phyloP scores from a whole-genome alignment of 148 eudicot genomes.

The Oxyria digyna region DNA sequence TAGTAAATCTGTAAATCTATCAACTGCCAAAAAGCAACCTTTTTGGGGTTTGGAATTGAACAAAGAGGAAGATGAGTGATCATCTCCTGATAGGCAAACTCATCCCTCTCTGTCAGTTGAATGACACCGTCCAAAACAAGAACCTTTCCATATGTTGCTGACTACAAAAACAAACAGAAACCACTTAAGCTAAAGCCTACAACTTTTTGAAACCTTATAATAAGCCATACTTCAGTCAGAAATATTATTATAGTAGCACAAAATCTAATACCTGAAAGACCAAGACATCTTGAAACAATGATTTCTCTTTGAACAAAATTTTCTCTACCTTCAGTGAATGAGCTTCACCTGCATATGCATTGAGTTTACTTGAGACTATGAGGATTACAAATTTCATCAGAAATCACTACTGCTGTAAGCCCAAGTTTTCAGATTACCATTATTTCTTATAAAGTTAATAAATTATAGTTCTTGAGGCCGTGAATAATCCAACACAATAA shows the following conservation, averaged over 20 bases:
- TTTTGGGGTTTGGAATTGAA: slow-evolving; percentile 89
- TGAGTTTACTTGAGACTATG: slow-evolving; percentile 14
- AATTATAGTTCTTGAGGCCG: too few species aligned
- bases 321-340: slow-evolving; percentile 91
- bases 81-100: slow-evolving; percentile 98
- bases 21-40: slow-evolving; percentile 26
- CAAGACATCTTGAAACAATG: slow-evolving; percentile 81
- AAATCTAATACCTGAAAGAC: slow-evolving; percentile 58
- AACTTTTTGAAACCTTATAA: not conserved
- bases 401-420: too few species aligned
- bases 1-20: too few species aligned
- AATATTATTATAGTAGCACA: not conserved
- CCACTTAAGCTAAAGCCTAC: not conserved
- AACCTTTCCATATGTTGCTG: slow-evolving; percentile 86
- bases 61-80: slow-evolving; percentile 85
- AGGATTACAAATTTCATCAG: not conserved
- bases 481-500: too few species aligned
- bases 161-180: slow-evolving; percentile 36
- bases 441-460: not conserved
- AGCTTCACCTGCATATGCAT: slow-evolving; percentile 89
- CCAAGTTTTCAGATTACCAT: not conserved
- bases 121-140: slow-evolving; percentile 92
- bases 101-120: slow-evolving; percentile 95
- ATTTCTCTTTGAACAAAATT: slow-evolving; percentile 67
- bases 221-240: not conserved